A percentile compares a stretch with the other conserved stretches of the same genome.
Conservation (phyloP, 352 stramenopile genomes). For the Hyaloperonospora brassicae region DNA sequence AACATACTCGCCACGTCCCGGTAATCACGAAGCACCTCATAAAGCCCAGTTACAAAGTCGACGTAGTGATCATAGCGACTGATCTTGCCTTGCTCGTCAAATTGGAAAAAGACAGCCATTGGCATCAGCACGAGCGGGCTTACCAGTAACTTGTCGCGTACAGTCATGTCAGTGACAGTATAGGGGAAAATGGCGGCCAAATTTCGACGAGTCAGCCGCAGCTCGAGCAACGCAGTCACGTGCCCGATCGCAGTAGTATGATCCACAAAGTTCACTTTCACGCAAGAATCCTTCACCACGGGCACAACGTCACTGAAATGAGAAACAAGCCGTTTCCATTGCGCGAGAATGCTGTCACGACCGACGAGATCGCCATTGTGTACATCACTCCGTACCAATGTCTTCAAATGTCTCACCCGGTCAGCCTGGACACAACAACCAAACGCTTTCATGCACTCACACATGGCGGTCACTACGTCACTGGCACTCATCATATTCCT, state of each 20-base stretch:
- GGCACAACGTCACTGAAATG: slow-evolving; percentile 6
- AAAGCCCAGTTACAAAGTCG: slow-evolving; percentile 19
- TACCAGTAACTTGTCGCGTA: slow-evolving; percentile 17
- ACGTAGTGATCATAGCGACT: slow-evolving; percentile 12
- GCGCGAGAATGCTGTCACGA: slow-evolving; percentile 4
- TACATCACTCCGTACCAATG: slow-evolving; percentile 15
- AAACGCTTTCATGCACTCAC: slow-evolving; percentile 15
- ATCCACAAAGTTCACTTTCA: slow-evolving; percentile 8
- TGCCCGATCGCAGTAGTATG: slow-evolving; percentile 2
- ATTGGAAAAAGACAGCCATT: slow-evolving; percentile 19
- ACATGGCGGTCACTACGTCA: slow-evolving; percentile 11
- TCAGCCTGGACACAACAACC: slow-evolving; percentile 6
- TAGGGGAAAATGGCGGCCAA: slow-evolving; percentile 13
- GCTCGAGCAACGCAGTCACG: slow-evolving; percentile 8
- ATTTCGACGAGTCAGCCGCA: slow-evolving; percentile 9
- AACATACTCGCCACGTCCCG: slow-evolving; percentile 15
- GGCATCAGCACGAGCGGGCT: slow-evolving; percentile 9
- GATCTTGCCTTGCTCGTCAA: slow-evolving; percentile 25
- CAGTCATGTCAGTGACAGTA: neutral
- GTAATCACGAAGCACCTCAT: slow-evolving; percentile 14
- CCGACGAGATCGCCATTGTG: slow-evolving; percentile 13
- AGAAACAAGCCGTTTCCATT: no score
- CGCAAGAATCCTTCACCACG: slow-evolving; percentile 6
- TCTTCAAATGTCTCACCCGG: slow-evolving; percentile 1
- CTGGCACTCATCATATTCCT: neutral